These are phyloP conservation scores for Trypanosoma congolense DNA, from an alignment of 208 protist species.

Conservation along the genomic window DNA sequence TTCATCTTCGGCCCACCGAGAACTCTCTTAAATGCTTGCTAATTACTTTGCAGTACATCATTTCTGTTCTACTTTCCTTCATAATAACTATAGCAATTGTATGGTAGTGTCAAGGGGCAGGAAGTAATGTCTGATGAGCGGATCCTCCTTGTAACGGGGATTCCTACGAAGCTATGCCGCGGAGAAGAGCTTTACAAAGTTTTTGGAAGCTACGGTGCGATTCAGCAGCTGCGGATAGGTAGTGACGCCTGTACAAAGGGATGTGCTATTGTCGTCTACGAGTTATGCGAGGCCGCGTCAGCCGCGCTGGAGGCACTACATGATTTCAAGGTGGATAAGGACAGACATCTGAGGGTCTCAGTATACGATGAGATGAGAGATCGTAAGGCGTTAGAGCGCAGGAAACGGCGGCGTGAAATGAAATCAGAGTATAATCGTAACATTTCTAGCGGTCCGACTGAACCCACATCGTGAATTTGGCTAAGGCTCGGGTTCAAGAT, in stretches of 20 bases:
- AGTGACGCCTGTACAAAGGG: slow-evolving; percentile 62
- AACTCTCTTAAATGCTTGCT: too few relatives aligned
- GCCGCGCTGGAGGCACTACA: slow-evolving; percentile 60
- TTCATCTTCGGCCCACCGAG: too few relatives aligned
- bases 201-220: slow-evolving; percentile 76
- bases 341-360: slow-evolving; percentile 58
- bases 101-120: too few relatives aligned
- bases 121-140: slow-evolving; percentile 67
- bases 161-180: slow-evolving; percentile 65
- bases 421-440: slow-evolving; percentile 77
- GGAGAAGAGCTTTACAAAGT: slow-evolving; percentile 80
- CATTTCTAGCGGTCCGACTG: slow-evolving; percentile 34
- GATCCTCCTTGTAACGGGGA: slow-evolving; percentile 79
- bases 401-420: slow-evolving; percentile 73
- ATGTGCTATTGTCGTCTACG: slow-evolving; percentile 84
- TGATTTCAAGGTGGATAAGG: slow-evolving; percentile 64
- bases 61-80: too few relatives aligned
- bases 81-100: too few relatives aligned
- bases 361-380: slow-evolving; percentile 82
- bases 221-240: slow-evolving; percentile 76
- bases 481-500: too few relatives aligned
- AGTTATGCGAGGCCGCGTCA: slow-evolving; percentile 74
- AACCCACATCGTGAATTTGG: slow-evolving; percentile 12
- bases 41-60: too few relatives aligned
- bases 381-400: slow-evolving; percentile 64